These are phyloP conservation scores for Tricholoma flavovirens DNA, from an alignment of 768 basidiomycete genomes.

Conservation along the genomic window DNA sequence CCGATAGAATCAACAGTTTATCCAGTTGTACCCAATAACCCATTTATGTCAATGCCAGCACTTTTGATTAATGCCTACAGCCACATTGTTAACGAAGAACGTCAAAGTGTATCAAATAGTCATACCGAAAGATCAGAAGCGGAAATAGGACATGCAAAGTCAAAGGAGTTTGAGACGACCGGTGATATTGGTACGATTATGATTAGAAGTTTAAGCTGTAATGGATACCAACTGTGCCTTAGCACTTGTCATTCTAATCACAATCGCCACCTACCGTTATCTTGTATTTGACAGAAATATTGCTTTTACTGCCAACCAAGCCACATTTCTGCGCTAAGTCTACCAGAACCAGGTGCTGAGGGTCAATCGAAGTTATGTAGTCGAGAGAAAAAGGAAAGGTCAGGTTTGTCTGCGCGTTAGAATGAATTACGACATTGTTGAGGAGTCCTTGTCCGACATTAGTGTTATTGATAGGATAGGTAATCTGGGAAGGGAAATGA, in stretches of 20 bases:
- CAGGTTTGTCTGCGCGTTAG: constrained; percentile 56
- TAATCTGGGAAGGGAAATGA: constrained; percentile 37
- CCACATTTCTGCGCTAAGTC: constrained; percentile 66
- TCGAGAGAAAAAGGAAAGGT: constrained; percentile 70
- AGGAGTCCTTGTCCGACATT: constrained; percentile 58
- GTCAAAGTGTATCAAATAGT: neutral
- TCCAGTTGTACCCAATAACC: neutral
- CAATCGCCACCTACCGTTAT: constrained; percentile 46
- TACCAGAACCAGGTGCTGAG: constrained; percentile 45
- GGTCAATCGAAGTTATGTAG: constrained; percentile 53
- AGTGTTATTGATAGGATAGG: constrained; percentile 71
- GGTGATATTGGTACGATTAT: constrained; percentile 64
- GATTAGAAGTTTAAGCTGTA: constrained; percentile 60
- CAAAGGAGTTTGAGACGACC: constrained; percentile 53
- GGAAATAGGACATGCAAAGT: constrained; percentile 59
- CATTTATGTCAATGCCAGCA: constrained; percentile 5
- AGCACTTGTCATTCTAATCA: neutral
- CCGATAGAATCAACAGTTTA: neutral
- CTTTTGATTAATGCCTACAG: constrained; percentile 11
- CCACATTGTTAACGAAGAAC: neutral
- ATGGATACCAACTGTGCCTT: neutral
- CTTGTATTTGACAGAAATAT: constrained; percentile 59
- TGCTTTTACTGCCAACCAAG: constrained; percentile 32
- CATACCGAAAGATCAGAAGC: constrained; percentile 24
- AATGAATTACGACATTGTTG: constrained; percentile 39